Base-by-base conservation (phyloP, 495 filamentous ascomycete genomes). In the Xylaria grammica region DNA sequence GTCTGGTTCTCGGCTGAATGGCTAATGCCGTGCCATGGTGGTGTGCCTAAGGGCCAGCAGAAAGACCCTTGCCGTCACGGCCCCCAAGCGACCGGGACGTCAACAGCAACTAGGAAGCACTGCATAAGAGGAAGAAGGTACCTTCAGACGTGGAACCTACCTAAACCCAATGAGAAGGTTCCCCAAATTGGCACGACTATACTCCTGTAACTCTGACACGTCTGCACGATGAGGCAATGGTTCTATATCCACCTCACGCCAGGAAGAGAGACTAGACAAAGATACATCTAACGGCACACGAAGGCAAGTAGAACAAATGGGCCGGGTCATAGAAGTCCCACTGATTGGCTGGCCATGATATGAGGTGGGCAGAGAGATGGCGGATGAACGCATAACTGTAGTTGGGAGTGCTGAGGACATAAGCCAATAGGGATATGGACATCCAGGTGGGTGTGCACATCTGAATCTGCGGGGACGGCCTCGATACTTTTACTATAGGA, bases 1-100 rank as follows among this genome's bases (percentile, higher is more conserved):
- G 73, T 75, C 75, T 75, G 63, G 70, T 76, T 78, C 72, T 81
- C 80, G 80, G 80, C 79, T 82, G 79, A 81, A 82, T 82, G 79
- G 79, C 72, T 82, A 81, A 82, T 82, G 79, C 78, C 76, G 79
- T 81, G 73, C 73, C 69, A 79, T 72, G 76, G 74, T 70, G 70
- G 74, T 66, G 69, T 74, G 67, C 72, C 72, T 75, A 72, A 76
- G 78, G 74, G 78, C 75, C 75, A 80, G 76, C 76, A 70, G 71
- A 69, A 68, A 71, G 67, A 72, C 69, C 62, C 74, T 75, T 74
- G 74, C 75, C 73, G 65, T 72, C 68, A 60, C 64, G 69, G 67
- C 63, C 67, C 72, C 72, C 72, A 74, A 70, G 67, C 61, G 69
- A 44, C 53, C 45, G 72, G 62, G 72, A 72, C 62, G 64, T 72